A percentile compares a stretch with the other conserved stretches of the same genome.
Evolutionary conservation across 169 alveolate genomes (phyloP).

Genomic region (Theileria parva): DNA sequence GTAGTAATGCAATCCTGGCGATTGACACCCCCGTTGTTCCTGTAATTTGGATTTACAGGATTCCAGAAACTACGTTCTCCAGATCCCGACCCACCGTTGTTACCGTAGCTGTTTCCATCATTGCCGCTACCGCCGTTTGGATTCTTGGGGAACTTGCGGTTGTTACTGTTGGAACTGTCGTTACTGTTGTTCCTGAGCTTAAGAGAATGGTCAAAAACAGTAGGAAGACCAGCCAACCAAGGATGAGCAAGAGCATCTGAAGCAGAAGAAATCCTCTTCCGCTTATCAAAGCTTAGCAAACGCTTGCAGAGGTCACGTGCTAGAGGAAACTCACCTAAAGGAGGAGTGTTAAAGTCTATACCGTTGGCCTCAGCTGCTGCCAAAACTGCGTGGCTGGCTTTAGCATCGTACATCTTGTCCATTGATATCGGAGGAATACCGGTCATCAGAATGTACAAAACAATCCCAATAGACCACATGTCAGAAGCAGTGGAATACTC

Average conservation of each 20-base stretch:
- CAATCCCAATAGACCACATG: constrained; percentile 89
- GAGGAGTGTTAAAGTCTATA: constrained; percentile 84
- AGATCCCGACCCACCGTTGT: not conserved
- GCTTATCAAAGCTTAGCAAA: constrained; percentile 81
- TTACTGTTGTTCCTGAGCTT: constrained; percentile 34
- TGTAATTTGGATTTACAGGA: not conserved
- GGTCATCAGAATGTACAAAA: constrained; percentile 86
- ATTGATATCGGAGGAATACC: constrained; percentile 90
- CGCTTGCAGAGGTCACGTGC: constrained; percentile 86
- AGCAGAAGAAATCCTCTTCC: constrained; percentile 79
- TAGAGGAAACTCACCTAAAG: constrained; percentile 84
- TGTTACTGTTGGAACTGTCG: constrained; percentile 15
- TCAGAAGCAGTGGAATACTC: constrained; percentile 85
- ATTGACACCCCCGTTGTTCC: constrained; percentile 14
- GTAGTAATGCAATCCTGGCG: constrained; percentile 22
- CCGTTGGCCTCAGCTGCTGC: constrained; percentile 78
- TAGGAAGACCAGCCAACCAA: constrained; percentile 79
- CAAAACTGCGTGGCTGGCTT: constrained; percentile 78
- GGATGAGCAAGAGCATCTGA: constrained; percentile 86
- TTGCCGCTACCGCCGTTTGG: constrained; percentile 13
- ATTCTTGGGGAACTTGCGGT: constrained; percentile 1
- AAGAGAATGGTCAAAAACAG: constrained; percentile 45
- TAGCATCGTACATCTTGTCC: constrained; percentile 84
- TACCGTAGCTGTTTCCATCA: not conserved
- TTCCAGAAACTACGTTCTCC: not conserved